phyloP scores from a whole-genome alignment of 139 green algal genomes.

The Tetradesmus lagerheimii region DNA sequence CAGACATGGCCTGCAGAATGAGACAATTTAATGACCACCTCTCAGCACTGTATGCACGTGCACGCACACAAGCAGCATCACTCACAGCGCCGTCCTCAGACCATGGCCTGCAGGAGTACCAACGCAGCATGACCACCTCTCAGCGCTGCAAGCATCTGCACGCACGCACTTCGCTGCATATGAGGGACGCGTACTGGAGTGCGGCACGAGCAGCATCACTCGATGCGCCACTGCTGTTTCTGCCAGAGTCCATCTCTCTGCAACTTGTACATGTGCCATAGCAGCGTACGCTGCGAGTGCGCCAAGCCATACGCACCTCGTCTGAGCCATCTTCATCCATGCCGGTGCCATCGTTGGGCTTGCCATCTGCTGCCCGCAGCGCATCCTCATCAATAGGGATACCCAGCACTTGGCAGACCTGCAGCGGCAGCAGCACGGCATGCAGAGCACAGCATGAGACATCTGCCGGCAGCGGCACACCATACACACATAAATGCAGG shows the following conservation, averaged over 20 bases:
- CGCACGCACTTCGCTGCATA: neutral
- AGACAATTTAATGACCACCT: no score
- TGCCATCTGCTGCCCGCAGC: constrained; percentile 12
- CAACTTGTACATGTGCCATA: neutral
- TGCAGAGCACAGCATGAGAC: neutral
- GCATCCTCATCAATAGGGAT: constrained; percentile 34
- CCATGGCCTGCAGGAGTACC: no score
- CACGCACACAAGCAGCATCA: no score
- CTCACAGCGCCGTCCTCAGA: neutral
- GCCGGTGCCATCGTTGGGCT: neutral
- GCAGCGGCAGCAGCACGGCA: neutral
- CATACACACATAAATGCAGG: neutral
- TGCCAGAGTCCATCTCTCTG: neutral
- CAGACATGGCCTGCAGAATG: constrained; percentile 36
- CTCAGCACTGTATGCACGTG: neutral
- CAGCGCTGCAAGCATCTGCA: neutral
- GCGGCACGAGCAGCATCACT: no score
- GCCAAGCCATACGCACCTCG: constrained; percentile 8
- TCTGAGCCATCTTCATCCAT: constrained; percentile 37
- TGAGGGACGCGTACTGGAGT: no score
- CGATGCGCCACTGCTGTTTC: no score
- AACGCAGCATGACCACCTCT: no score
- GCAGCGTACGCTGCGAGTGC: neutral
- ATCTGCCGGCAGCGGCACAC: neutral
- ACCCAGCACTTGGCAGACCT: constrained; percentile 30